phyloP scores from a whole-genome alignment of 805 yeast genomes.

The Scheffersomyces amazonensis region DNA sequence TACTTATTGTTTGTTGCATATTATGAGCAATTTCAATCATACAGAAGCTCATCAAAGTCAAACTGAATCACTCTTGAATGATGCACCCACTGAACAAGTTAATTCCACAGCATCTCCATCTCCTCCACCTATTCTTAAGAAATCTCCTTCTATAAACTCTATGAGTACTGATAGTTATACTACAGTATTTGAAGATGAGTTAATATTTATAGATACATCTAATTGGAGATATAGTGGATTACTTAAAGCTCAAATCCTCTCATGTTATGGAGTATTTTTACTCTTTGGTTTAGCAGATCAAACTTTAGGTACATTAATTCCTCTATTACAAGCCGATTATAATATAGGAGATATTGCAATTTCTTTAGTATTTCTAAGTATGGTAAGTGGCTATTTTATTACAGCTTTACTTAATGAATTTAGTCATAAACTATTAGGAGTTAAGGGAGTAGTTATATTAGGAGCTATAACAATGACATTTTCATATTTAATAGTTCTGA shows the following conservation, averaged over 20 bases:
- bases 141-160: background rate
- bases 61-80: no score
- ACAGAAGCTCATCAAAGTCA: no score
- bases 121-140: background rate
- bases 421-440: constrained; percentile 43
- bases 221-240: constrained; percentile 35
- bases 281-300: constrained; percentile 60
- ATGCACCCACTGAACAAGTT: no score
- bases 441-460: constrained; percentile 40
- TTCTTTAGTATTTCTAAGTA: constrained; percentile 50
- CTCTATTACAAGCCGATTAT: constrained; percentile 47
- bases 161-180: background rate
- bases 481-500: constrained; percentile 37
- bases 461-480: constrained; percentile 33
- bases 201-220: constrained; percentile 30
- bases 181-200: constrained; percentile 23
- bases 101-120: background rate
- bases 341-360: constrained; percentile 45
- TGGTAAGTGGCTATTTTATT: constrained; percentile 52
- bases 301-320: constrained; percentile 58
- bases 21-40: no score
- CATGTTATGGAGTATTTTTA: constrained; percentile 37
- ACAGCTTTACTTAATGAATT: constrained; percentile 49
- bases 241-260: constrained; percentile 42
- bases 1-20: no score